A percentile compares a stretch with the other conserved stretches of the same genome.
Conservation (phyloP, 306 rosid genomes). For the Pyrus betulifolia region DNA sequence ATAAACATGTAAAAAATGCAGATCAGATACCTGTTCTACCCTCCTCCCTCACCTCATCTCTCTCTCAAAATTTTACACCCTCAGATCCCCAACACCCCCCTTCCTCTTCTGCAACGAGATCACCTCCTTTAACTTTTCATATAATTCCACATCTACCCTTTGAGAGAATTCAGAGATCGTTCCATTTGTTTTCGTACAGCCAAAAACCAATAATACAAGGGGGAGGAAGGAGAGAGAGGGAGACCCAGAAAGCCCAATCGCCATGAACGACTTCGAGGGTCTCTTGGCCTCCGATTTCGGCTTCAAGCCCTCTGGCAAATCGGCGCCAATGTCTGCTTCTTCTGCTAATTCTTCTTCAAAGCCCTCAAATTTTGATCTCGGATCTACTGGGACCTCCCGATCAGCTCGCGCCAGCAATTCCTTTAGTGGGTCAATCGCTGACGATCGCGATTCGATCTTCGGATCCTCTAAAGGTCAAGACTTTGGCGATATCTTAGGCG, state of each 20-base stretch:
- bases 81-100: conserved; percentile 15
- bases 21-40: neutral
- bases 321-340: conserved; percentile 74
- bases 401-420: conserved; percentile 44
- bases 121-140: neutral
- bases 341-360: conserved; percentile 19
- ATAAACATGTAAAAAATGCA: neutral
- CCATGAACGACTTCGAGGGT: conserved; percentile 94
- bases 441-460: conserved; percentile 45
- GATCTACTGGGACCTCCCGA: conserved; percentile 48
- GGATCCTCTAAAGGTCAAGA: conserved; percentile 42
- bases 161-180: neutral
- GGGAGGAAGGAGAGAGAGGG: neutral
- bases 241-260: neutral
- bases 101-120: neutral
- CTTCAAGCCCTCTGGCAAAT: conserved; percentile 70
- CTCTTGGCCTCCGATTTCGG: conserved; percentile 67
- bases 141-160: neutral
- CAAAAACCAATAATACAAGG: neutral
- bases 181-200: neutral
- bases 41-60: neutral
- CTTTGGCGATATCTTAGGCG: conserved; percentile 50
- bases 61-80: neutral
- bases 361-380: conserved; percentile 46
- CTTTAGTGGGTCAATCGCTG: conserved; percentile 26